Base-by-base conservation (phyloP, 345 rosid genomes). In the Moringa oleifera region DNA sequence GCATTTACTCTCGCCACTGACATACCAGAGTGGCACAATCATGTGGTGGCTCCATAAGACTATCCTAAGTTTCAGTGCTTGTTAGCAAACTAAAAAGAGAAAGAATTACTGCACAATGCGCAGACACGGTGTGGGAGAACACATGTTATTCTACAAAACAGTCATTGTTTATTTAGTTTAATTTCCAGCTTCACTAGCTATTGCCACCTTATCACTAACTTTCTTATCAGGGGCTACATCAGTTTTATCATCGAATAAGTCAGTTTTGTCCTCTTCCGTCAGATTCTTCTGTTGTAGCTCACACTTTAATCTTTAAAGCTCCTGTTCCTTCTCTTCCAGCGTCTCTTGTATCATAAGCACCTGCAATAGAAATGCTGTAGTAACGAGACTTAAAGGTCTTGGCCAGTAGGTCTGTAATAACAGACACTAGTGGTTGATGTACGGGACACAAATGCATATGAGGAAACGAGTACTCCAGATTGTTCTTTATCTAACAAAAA, bases 261-360 rank as follows among this genome's bases (percentile, higher is more conserved):
- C 79, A 41, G 67, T 23, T 60, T 53, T 71, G 18, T 72, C 72
- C 64, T 80, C 84, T 55, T 62, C 68, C 20, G 25, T 50, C 1
- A 18, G 2, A 9, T 51, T 72, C 62, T 75, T 71, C 77, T 71
- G 85, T 53, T 72, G 70, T 55, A 68, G 67, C 71, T 81, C 89
- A 28, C 60, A 60, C 75, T 77, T 82, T 62, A 80, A 68, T 66
- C 55, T 81, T 51, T 72, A 58, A 16, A 82, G 53, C 66, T 87
- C 87, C 5, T 2, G 55, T 23, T 89, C 95, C 67, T 81, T 87
- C 80, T 81, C 88, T 75, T 81, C 87, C 11, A 89, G 46, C 69
- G 79, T 85, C 69, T 81, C 94, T 81, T 81, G 88, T 79, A 92
- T 68, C 28, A 87, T 68, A 23, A 80, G 80, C 25, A 85, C 93